These are phyloP conservation scores for Tieghemostelium lacteum DNA, from an alignment of 78 protist species.

Conservation along the genomic window DNA sequence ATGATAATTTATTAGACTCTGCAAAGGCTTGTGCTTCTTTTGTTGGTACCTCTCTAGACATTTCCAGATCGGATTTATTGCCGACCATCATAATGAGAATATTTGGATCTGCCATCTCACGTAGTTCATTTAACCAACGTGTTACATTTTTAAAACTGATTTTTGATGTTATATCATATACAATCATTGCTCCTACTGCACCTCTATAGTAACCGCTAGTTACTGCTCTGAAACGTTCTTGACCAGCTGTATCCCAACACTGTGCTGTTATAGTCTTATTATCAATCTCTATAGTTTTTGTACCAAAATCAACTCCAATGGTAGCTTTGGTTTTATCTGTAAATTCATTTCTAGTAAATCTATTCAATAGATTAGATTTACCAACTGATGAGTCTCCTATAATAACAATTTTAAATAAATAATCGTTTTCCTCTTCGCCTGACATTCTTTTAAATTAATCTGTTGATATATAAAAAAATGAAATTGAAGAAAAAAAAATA, in stretches of 20 bases:
- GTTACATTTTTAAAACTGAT: constrained; percentile 95
- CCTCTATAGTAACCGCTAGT: constrained; percentile 96
- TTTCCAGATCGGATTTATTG: constrained; percentile 91
- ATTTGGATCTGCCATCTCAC: constrained; percentile 82
- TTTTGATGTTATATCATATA: constrained; percentile 96
- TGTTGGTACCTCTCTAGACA: constrained; percentile 77
- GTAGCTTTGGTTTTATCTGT: constrained; percentile 88
- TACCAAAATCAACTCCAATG: constrained; percentile 95
- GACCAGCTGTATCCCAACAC: constrained; percentile 96
- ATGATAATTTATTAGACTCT: constrained; percentile 74
- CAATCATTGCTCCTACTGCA: constrained; percentile 98
- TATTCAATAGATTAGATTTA: constrained; percentile 85
- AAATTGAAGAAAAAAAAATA: no score
- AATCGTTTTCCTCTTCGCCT: constrained; percentile 34
- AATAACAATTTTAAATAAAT: constrained; percentile 59
- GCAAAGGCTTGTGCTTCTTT: constrained; percentile 87
- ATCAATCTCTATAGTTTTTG: constrained; percentile 83
- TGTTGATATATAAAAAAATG: no score
- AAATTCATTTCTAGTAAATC: constrained; percentile 90
- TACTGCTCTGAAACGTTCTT: constrained; percentile 98
- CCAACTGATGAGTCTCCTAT: constrained; percentile 82
- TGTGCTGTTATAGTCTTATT: constrained; percentile 60
- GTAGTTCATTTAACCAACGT: constrained; percentile 88
- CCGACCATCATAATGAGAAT: constrained; percentile 89
- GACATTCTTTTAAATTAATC: no score